Evolutionary conservation across 1,284 basidiomycete species (phyloP).

Genomic region (Rhodotorula sp.): DNA sequence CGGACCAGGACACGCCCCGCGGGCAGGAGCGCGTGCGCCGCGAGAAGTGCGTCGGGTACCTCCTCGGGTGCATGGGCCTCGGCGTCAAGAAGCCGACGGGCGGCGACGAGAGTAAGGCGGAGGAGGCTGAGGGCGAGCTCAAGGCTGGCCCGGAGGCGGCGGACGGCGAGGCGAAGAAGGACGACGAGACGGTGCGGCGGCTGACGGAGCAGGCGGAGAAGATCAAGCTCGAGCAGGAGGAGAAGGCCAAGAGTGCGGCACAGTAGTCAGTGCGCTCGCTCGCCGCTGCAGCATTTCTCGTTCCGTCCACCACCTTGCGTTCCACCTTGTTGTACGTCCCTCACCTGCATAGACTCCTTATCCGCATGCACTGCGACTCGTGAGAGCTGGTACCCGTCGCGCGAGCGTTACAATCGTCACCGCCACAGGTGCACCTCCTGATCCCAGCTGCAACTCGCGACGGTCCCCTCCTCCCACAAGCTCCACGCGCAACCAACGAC

Average conservation of each 20-base stretch:
- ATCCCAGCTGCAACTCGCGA: constrained; percentile 91
- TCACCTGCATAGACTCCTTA: neutral
- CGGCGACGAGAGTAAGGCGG: constrained; percentile 23
- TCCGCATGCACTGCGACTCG: no score
- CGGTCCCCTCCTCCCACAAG: constrained; percentile 73
- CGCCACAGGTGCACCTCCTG: constrained; percentile 71
- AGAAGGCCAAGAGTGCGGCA: constrained; percentile 9
- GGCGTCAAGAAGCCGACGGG: constrained; percentile 38
- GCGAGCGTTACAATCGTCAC: neutral
- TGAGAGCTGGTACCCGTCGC: no score
- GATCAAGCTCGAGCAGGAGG: constrained; percentile 34
- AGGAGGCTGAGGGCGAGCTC: constrained; percentile 6
- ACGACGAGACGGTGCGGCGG: constrained; percentile 16
- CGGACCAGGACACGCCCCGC: constrained; percentile 21
- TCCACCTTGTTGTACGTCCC: neutral
- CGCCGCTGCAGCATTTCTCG: neutral
- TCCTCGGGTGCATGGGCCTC: constrained; percentile 40
- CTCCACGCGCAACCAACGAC: constrained; percentile 86
- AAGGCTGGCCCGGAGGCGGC: neutral
- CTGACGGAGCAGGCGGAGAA: constrained; percentile 31
- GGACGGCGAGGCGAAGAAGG: neutral
- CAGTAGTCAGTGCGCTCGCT: neutral
- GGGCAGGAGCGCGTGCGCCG: constrained; percentile 37
- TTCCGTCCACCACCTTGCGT: neutral
- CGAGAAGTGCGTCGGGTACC: constrained; percentile 37